Conservation (phyloP, 2,329 filamentous ascomycete genomes). For the Pseudogymnoascus sp. region DNA sequence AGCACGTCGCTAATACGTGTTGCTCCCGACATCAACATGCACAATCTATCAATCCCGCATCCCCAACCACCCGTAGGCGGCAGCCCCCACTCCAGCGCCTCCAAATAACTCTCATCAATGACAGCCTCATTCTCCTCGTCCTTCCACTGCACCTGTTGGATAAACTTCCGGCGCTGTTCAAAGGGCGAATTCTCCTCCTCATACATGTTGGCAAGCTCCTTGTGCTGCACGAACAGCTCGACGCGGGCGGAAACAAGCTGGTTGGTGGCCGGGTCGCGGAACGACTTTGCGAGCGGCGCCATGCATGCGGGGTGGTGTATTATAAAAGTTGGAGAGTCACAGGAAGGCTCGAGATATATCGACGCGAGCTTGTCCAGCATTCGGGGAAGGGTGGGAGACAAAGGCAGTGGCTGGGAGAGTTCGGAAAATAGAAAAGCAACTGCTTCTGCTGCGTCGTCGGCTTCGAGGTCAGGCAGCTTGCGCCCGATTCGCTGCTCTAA, state of each 20-base stretch:
- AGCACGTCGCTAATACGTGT: conserved; percentile 78
- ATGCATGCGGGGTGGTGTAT: conserved; percentile 84
- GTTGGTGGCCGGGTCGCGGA: conserved; percentile 59
- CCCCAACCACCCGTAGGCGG: conserved; percentile 98
- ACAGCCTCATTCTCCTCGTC: conserved; percentile 27
- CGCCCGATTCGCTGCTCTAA: conserved; percentile 60
- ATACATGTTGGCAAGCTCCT: conserved; percentile 91
- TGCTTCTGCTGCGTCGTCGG: conserved; percentile 47
- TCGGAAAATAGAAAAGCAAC: conserved; percentile 49
- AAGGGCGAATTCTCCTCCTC: conserved; percentile 95
- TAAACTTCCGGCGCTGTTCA: conserved; percentile 77
- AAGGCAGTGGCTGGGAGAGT: conserved; percentile 41
- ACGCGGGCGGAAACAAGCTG: conserved; percentile 75
- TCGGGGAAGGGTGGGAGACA: conserved; percentile 50
- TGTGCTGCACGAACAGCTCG: conserved; percentile 73
- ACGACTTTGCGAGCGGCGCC: conserved; percentile 86
- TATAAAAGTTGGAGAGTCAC: conserved; percentile 70
- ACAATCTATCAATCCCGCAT: conserved; percentile 80
- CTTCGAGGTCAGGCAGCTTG: conserved; percentile 32
- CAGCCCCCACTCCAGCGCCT: conserved; percentile 77
- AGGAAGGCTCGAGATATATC: conserved; percentile 70
- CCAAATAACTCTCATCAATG: conserved; percentile 65
- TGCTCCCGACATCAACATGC: conserved; percentile 80
- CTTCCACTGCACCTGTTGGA: conserved; percentile 44
- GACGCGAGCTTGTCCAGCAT: conserved; percentile 78